Evolutionary conservation across 73 alveolate species (phyloP), one percentile per base, ranked within the genome.

Genomic region (Halteria grandinella): DNA sequence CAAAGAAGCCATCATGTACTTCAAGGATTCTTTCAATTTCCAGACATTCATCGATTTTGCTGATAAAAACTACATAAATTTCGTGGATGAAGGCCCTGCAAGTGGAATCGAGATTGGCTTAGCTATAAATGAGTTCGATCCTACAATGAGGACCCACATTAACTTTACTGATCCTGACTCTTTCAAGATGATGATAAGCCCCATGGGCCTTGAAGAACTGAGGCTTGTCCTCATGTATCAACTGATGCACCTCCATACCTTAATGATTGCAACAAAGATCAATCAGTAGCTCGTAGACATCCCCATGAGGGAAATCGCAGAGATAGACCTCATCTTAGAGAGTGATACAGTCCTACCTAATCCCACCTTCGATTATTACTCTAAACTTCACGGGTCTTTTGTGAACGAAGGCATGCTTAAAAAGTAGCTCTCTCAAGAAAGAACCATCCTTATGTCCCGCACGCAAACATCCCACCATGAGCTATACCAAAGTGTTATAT

Each of bases 121-220:
- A 24, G 82, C 93, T 18, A 90, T 90, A 34, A 88, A 85, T 73
- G 98, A 92, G 79, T 88, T 85, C 55, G 98, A 92, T 79, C 91
- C 93, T 23, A 55, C 88, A 27, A 63, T 92, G 25, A 91, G 89
- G 15, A 79, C 98, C 14, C 51, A 85, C 27, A 89, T 80, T 11
- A 84, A 89, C 66, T 92, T 92, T 66, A 63, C 91, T 60, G 91
- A 86, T 59, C 86, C 90, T 50, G 60, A 81, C 48, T 81, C 95
- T 7, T 76, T 89, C 37, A 92, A 88, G 59, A 74, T 89, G 3
- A 58, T 89, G 84, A 79, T 92, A 40, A 73, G 87, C 48, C 87
- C 89, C 27, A 54, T 89, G 28, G 98, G 98, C 32, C 75, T 92
- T 1, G 89, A 88, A 69, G 98, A 92, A 74, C 54, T 92, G 32